Conservation (phyloP, 352 stramenopile genomes). For the Blastocystis sp. region DNA sequence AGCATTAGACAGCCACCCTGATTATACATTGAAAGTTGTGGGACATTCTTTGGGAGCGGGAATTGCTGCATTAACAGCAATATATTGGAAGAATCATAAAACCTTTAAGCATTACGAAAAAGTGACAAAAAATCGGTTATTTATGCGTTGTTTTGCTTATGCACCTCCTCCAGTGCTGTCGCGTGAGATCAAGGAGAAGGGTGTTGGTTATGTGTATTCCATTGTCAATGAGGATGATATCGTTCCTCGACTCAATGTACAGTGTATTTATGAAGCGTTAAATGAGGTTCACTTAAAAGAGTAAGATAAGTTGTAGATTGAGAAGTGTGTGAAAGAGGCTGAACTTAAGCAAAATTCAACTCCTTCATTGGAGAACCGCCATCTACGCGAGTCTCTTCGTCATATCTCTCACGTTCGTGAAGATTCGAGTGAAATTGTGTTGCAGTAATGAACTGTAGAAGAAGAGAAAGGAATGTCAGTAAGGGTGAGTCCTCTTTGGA, state of each 20-base stretch:
- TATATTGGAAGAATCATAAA: slow-evolving; percentile 49
- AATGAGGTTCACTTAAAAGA: neutral
- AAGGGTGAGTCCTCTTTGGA: neutral
- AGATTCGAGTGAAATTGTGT: neutral
- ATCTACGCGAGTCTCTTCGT: slow-evolving; percentile 4
- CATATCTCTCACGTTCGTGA: slow-evolving; percentile 10
- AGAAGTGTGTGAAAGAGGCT: neutral
- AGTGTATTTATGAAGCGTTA: slow-evolving; percentile 19
- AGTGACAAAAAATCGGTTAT: neutral
- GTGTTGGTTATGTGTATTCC: slow-evolving; percentile 32
- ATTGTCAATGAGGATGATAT: slow-evolving; percentile 67
- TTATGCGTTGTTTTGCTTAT: slow-evolving; percentile 51
- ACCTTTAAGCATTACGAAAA: slow-evolving; percentile 8
- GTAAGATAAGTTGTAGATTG: neutral
- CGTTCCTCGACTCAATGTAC: slow-evolving; percentile 16
- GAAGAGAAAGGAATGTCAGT: neutral
- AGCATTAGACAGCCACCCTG: neutral
- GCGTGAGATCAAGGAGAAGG: slow-evolving; percentile 48
- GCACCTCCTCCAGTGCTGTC: slow-evolving; percentile 32
- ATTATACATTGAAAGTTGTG: slow-evolving; percentile 23
- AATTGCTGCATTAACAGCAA: slow-evolving; percentile 43
- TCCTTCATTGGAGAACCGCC: neutral
- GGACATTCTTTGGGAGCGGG: slow-evolving; percentile 55
- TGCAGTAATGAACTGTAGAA: too few species aligned
- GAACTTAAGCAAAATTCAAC: neutral